Evolutionary conservation across 805 yeast genomes (phyloP).

Genomic region (Henningerozyma blattae): DNA sequence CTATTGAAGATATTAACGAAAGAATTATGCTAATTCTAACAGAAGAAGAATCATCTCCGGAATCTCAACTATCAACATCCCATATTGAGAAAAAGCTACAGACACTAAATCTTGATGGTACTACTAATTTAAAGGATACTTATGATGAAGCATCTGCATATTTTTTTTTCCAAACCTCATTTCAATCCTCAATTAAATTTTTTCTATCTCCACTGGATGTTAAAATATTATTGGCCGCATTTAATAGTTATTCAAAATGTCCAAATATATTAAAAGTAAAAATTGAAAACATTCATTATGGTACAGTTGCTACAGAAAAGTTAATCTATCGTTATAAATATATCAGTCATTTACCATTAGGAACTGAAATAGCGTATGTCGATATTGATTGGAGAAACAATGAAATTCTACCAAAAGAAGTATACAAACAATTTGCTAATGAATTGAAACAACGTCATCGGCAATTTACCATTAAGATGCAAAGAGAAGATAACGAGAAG

Average conservation of each 20-base stretch:
- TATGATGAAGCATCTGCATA: slow-evolving; percentile 35
- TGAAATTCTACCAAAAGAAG: slow-evolving; percentile 31
- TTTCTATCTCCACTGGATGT: slow-evolving; percentile 73
- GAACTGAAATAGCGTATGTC: slow-evolving; percentile 71
- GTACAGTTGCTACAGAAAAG: slow-evolving; percentile 50
- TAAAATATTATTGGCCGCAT: slow-evolving; percentile 53
- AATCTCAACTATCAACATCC: too few species aligned
- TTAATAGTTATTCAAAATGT: slow-evolving; percentile 48
- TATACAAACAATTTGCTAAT: slow-evolving; percentile 34
- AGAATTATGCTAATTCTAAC: slow-evolving; percentile 30
- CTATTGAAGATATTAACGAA: slow-evolving; percentile 41
- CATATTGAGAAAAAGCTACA: too few species aligned
- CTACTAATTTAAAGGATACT: slow-evolving; percentile 6
- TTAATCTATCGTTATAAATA: slow-evolving; percentile 53
- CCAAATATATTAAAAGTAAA: slow-evolving; percentile 54
- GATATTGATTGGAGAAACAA: slow-evolving; percentile 72
- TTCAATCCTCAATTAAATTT: slow-evolving; percentile 51
- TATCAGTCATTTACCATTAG: slow-evolving; percentile 70
- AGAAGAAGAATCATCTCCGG: slow-evolving; percentile 2
- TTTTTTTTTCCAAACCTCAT: slow-evolving; percentile 70
- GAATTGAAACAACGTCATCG: slow-evolving; percentile 50
- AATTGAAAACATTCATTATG: slow-evolving; percentile 61
- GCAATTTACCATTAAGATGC: slow-evolving; percentile 34
- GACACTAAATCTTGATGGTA: neutral
- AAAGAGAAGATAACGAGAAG: slow-evolving; percentile 50